phyloP scores from a whole-genome alignment of 805 yeast species.

The Lipomyces sp. region DNA sequence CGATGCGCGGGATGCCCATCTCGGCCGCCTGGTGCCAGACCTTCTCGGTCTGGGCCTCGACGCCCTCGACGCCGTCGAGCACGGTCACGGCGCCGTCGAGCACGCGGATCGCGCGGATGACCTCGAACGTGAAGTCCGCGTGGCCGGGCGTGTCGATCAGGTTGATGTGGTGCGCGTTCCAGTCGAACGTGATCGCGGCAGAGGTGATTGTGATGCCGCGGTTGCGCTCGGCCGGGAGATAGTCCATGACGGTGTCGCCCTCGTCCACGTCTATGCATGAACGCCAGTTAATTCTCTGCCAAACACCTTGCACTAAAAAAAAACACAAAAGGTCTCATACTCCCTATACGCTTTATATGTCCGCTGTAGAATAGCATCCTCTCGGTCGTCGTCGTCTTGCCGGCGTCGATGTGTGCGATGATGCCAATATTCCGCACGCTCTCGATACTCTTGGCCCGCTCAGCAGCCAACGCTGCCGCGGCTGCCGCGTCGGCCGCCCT shows the following conservation, averaged over 20 bases:
- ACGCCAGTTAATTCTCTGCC: neutral
- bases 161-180: slow-evolving; percentile 76
- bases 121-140: slow-evolving; percentile 96
- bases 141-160: slow-evolving; percentile 97
- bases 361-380: slow-evolving; percentile 91
- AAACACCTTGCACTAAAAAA: neutral
- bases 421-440: slow-evolving; percentile 77
- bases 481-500: no score
- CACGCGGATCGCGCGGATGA: slow-evolving; percentile 80
- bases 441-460: slow-evolving; percentile 1
- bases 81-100: slow-evolving; percentile 93
- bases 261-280: slow-evolving; percentile 67
- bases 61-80: slow-evolving; percentile 95
- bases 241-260: slow-evolving; percentile 96
- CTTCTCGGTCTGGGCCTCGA: slow-evolving; percentile 95
- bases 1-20: slow-evolving; percentile 66
- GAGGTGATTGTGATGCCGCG: slow-evolving; percentile 95
- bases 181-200: slow-evolving; percentile 89
- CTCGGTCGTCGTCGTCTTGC: slow-evolving; percentile 96
- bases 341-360: slow-evolving; percentile 69
- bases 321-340: slow-evolving; percentile 5
- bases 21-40: slow-evolving; percentile 88
- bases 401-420: slow-evolving; percentile 99
- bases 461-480: no score
- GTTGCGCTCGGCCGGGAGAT: slow-evolving; percentile 79